Evolutionary conservation across 163 green algal genomes (phyloP).

Genomic region (Trebouxiophyceae sp.): DNA sequence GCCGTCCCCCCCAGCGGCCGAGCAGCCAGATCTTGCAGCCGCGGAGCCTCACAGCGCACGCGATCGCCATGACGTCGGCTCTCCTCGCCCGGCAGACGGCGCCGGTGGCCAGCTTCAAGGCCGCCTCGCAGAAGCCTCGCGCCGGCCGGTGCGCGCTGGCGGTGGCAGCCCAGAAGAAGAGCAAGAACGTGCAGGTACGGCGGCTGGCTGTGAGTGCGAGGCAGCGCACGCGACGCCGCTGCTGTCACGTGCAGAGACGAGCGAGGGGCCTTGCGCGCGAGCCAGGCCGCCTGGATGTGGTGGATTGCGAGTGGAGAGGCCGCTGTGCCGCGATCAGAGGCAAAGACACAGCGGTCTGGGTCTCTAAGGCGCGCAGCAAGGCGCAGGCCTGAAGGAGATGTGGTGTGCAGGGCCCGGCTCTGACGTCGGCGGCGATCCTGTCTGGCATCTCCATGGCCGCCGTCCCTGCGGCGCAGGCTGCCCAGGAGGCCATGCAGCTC

Average conservation of each 20-base stretch:
- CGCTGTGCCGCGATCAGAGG: not conserved
- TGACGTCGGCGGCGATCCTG: conserved; percentile 7
- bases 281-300: not conserved
- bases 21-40: too few species aligned
- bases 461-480: conserved; percentile 68
- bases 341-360: not conserved
- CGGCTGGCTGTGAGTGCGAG: too few species aligned
- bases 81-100: not conserved
- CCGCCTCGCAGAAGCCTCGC: not conserved
- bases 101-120: not conserved
- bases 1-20: too few species aligned
- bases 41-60: too few species aligned
- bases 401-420: not conserved
- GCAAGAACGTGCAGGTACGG: not conserved
- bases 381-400: not conserved
- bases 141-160: not conserved
- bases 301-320: not conserved
- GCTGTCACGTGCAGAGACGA: not conserved
- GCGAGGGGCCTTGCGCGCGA: not conserved
- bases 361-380: not conserved
- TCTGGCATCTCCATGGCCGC: conserved; percentile 38
- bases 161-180: not conserved
- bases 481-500: conserved; percentile 71
- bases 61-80: not conserved
- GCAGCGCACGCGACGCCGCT: not conserved